Percentiles rank a stretch among this genome's conserved stretches.
These are phyloP conservation scores for Platanus orientalis DNA, from an alignment of 164 flowering plant species.

Conservation along the genomic window DNA sequence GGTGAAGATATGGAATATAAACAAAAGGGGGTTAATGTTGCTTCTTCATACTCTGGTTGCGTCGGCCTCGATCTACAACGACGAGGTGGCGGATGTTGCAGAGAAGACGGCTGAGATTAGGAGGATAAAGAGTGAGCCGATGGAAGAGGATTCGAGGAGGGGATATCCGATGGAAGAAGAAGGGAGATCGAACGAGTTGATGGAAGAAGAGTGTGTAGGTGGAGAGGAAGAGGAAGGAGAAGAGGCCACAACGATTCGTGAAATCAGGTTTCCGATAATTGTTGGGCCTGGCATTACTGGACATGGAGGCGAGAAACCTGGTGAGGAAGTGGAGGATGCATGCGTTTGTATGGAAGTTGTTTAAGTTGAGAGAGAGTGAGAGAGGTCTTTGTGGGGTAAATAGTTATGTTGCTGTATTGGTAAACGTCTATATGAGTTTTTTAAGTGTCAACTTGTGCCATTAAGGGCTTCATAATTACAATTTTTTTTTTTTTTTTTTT, in stretches of 20 bases:
- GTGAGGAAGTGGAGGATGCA: no score
- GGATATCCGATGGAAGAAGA: not conserved
- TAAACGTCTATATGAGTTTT: no score
- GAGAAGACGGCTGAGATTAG: not conserved
- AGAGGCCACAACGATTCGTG: not conserved
- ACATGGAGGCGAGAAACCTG: no score
- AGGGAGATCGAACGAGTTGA: not conserved
- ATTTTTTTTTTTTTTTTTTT: no score
- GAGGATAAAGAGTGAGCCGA: not conserved
- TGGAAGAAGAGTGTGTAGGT: not conserved
- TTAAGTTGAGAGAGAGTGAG: no score
- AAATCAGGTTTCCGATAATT: not conserved
- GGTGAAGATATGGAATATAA: not conserved
- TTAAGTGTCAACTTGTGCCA: no score
- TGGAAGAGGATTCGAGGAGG: not conserved
- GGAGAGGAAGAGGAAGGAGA: not conserved
- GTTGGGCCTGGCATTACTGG: not conserved
- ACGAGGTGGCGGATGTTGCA: not conserved
- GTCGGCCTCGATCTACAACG: not conserved
- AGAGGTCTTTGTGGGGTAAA: no score
- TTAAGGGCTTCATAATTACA: no score
- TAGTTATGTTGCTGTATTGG: no score
- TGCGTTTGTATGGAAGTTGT: no score
- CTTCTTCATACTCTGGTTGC: not conserved
- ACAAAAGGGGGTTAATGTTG: slow-evolving; percentile 1